Evolutionary conservation across 441 rosid species (phyloP), one percentile per base, ranked within the genome.

Genomic region (Adansonia madagascariensis): DNA sequence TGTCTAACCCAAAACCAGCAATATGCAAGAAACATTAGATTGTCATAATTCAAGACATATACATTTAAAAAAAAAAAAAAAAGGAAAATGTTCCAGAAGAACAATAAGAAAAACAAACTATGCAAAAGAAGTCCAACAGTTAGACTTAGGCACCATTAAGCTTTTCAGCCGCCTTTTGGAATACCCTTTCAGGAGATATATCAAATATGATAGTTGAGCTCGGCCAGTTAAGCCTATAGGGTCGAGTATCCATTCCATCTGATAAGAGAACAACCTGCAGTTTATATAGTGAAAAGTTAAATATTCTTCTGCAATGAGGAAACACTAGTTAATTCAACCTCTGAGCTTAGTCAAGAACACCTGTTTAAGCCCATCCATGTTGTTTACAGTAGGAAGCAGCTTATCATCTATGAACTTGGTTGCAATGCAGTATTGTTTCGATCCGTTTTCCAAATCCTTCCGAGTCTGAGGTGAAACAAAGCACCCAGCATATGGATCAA

Each of bases 171-270:
- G 99, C 87, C 41, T 62, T 74, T 76, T 82, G 81, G 75, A 89
- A 96, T 62, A 92, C 87, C 65, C 80, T 87, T 65, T 88, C 88
- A 0, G 95, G 90, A 64, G 98, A 96, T 53, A 92, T 71, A 82
- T 94, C 97, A 82, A 89, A 96, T 71, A 92, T 88, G 63, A 94
- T 80, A 78, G 98, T 90, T 1, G 97, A 92, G 81, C 86, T 78
- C 67, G 95, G 98, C 97, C 98, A 96, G 22, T 86, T 88, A 70
- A 96, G 97, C 82, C 99, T 88, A 79, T 89, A 96, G 18, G 97
- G 98, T 52, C 97, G 87, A 84, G 99, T 96, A 75, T 91, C 98
- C 98, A 94, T 91, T 17, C 99, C 99, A 84, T 96, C 97, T 18
- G 97, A 86, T 74, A 96, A 84, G 80, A 96, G 78, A 77, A 96